Evolutionary conservation across 768 basidiomycete genomes (phyloP), one percentile per base, ranked within the genome.

Genomic region (Cytidiella melzeri): DNA sequence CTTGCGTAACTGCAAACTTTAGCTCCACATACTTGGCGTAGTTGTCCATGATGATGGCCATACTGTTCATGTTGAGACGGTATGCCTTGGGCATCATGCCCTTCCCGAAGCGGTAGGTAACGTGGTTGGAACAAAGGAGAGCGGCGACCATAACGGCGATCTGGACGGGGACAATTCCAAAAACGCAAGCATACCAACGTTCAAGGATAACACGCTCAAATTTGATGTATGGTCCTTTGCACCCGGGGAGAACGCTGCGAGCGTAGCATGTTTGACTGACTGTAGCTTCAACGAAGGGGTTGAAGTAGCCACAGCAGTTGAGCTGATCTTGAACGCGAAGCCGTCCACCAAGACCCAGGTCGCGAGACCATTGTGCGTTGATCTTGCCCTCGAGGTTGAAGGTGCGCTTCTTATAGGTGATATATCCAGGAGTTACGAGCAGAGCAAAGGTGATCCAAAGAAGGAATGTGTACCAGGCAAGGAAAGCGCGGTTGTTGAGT

Each of bases 11-110:
- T 2, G 62, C n/a, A n/a, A n/a, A n/a, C n/a, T n/a, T n/a, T n/a
- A n/a, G n/a, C n/a, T 60, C 52, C 21, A 70, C 74, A 26, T 54
- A 88, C 87, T 73, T 83, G 18, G 85, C 86, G 61, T 88, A 90
- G 51, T 84, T 82, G 55, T 92, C 88, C 84, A 90, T 83, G 62
- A 92, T 87, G 45, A 86, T 74, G 3, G 83, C 84, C 83, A 90
- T 86, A 52, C 77, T 82, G 51, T 73, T 76, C 73, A 79, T 69
- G 67, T 81, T 82, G 40, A 91, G 72, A 28, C 87, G 73, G 65
- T 92, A 91, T 12, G 83, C 80, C 71, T 87, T 86, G 50, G 87
- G 88, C 75, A 84, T 88, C 80, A 90, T 82, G 51, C 89, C 88
- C 70, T 90, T 91, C 9, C 87, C 87, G 64, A 91, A 91, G 45